Evolutionary conservation across 2,329 filamentous ascomycete species (phyloP).

Genomic region (Ophiostoma sp.): DNA sequence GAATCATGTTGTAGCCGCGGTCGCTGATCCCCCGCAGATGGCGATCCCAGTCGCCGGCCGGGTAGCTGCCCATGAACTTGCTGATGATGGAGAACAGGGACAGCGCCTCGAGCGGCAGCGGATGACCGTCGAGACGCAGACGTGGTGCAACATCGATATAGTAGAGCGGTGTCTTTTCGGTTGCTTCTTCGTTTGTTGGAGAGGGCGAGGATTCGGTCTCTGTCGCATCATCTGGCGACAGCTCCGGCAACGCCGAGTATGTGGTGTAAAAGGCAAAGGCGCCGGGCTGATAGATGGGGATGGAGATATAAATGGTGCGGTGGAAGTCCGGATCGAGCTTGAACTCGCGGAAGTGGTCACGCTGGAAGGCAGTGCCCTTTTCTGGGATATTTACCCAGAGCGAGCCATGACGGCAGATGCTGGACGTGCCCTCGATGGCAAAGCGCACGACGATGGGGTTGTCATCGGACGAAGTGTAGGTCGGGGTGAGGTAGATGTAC

Average conservation of each 20-base stretch:
- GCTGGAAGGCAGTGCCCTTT: conserved; percentile 67
- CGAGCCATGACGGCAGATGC: conserved; percentile 88
- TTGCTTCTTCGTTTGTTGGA: not conserved
- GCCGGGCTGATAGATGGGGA: conserved; percentile 76
- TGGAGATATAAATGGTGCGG: conserved; percentile 79
- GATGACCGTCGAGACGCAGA: conserved; percentile 66
- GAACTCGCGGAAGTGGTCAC: conserved; percentile 77
- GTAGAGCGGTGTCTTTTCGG: conserved; percentile 63
- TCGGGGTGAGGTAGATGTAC: conserved; percentile 85
- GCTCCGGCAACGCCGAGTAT: conserved; percentile 78
- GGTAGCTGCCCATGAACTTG: conserved; percentile 96
- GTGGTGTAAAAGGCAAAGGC: conserved; percentile 94
- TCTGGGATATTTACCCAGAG: conserved; percentile 95
- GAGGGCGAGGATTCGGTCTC: not conserved
- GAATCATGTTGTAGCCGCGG: conserved; percentile 97
- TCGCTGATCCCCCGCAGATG: conserved; percentile 83
- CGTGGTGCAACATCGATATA: conserved; percentile 91
- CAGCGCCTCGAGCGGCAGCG: conserved; percentile 77
- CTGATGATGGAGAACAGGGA: conserved; percentile 92
- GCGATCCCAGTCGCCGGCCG: conserved; percentile 70
- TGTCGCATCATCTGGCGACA: conserved; percentile 48
- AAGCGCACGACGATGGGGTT: conserved; percentile 80
- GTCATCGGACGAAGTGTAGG: conserved; percentile 24
- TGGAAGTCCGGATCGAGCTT: conserved; percentile 94
- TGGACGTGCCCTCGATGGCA: conserved; percentile 88